phyloP scores from a whole-genome alignment of 1,284 basidiomycete genomes.

The Moesziomyces parantarcticus region DNA sequence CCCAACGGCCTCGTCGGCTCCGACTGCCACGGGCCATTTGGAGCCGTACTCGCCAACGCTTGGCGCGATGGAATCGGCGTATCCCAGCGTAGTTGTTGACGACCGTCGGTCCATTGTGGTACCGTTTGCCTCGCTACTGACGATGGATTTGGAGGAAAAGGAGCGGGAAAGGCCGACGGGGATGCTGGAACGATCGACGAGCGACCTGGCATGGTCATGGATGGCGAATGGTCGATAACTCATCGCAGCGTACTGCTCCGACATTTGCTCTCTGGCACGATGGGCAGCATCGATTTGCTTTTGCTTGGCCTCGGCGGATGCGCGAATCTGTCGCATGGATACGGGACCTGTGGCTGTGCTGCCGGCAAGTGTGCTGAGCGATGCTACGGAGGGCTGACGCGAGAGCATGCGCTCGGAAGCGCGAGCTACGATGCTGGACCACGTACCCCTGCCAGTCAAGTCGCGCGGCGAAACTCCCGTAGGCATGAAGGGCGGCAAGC shows the following conservation, averaged over 20 bases:
- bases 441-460: conserved; percentile 55
- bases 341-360: conserved; percentile 35
- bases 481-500: conserved; percentile 57
- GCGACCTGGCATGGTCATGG: conserved; percentile 42
- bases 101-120: conserved; percentile 11
- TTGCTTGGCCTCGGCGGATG: conserved; percentile 42
- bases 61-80: conserved; percentile 10
- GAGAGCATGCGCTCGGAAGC: conserved; percentile 33
- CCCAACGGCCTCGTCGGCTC: conserved; percentile 22
- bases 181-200: conserved; percentile 8
- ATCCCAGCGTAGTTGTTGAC: conserved; percentile 13
- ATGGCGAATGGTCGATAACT: conserved; percentile 53
- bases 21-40: conserved; percentile 44
- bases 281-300: conserved; percentile 30
- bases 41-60: conserved; percentile 27
- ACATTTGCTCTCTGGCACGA: conserved; percentile 37
- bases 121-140: background rate
- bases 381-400: conserved; percentile 29
- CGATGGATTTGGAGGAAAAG: conserved; percentile 2
- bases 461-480: conserved; percentile 44
- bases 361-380: conserved; percentile 21
- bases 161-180: conserved; percentile 9
- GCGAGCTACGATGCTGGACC: conserved; percentile 56
- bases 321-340: conserved; percentile 51
- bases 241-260: conserved; percentile 34